These are phyloP conservation scores for Acanthamoeba sp. DNA, from an alignment of 208 protist genomes.

Conservation along the genomic window DNA sequence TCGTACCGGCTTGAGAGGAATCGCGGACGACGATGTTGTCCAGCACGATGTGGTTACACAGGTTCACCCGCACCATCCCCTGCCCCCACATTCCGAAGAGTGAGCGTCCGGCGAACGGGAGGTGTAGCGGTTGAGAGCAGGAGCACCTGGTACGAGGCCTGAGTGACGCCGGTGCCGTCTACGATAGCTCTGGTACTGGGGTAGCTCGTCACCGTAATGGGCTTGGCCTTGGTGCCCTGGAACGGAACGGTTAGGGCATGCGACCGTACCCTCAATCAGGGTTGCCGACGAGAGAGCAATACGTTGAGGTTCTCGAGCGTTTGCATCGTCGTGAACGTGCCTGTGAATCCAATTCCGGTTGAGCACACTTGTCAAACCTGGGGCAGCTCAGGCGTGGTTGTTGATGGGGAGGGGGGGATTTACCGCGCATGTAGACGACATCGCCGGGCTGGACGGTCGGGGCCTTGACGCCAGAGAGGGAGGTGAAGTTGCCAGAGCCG, in stretches of 20 bases:
- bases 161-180: not conserved
- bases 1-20: not conserved
- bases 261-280: no score
- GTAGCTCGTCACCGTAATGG: not conserved
- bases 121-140: not conserved
- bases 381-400: not conserved
- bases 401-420: not conserved
- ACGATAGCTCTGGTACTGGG: not conserved
- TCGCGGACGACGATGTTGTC: not conserved
- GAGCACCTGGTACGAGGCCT: not conserved
- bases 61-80: not conserved
- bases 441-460: not conserved
- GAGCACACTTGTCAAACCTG: no score
- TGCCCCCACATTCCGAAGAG: not conserved
- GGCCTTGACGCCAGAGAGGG: not conserved
- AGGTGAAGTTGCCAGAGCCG: not conserved
- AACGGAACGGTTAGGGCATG: not conserved
- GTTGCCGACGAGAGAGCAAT: not conserved
- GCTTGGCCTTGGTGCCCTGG: not conserved
- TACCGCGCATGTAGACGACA: slow-evolving; percentile 19
- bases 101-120: not conserved
- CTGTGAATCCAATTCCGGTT: not conserved
- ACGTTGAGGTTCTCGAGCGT: not conserved
- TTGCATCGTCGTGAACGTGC: slow-evolving; percentile 1
- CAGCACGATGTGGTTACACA: not conserved